Evolutionary conservation across 2,329 filamentous ascomycete species (phyloP).

Genomic region (Nemania sp.): DNA sequence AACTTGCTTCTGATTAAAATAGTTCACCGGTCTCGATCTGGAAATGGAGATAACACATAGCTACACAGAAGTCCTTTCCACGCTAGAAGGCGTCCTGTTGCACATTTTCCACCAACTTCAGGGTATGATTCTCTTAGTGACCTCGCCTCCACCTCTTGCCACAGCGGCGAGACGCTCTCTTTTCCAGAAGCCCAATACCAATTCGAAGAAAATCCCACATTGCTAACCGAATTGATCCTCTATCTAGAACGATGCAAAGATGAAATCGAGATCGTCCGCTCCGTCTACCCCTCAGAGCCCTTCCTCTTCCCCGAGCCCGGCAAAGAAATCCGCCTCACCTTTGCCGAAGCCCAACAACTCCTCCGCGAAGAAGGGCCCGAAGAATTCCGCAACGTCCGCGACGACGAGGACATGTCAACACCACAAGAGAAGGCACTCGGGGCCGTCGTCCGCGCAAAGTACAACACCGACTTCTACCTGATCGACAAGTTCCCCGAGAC

Average conservation of each 20-base stretch:
- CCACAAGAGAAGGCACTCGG: conserved; percentile 91
- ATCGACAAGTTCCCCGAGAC: conserved; percentile 95
- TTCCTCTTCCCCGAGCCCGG: conserved; percentile 81
- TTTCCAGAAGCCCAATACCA: neutral
- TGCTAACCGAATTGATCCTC: neutral
- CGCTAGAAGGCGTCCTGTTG: conserved; percentile 51
- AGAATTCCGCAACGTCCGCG: conserved; percentile 74
- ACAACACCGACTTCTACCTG: conserved; percentile 94
- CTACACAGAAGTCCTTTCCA: conserved; percentile 1
- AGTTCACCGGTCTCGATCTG: conserved; percentile 88
- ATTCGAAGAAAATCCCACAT: neutral
- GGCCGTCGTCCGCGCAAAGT: conserved; percentile 86
- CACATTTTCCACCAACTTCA: conserved; percentile 82
- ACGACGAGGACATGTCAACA: conserved; percentile 84
- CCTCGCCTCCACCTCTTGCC: too few species aligned
- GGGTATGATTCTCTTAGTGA: neutral
- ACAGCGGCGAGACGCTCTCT: too few species aligned
- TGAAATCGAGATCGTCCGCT: conserved; percentile 78
- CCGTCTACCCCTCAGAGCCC: conserved; percentile 80
- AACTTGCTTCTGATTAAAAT: conserved; percentile 1
- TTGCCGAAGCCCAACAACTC: conserved; percentile 81
- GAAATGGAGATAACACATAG: conserved; percentile 86
- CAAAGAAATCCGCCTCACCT: conserved; percentile 81
- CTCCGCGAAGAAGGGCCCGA: conserved; percentile 78
- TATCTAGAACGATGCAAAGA: conserved; percentile 68